Base-by-base conservation (phyloP, 1,284 basidiomycete species). In the Trichosporon asahii region DNA sequence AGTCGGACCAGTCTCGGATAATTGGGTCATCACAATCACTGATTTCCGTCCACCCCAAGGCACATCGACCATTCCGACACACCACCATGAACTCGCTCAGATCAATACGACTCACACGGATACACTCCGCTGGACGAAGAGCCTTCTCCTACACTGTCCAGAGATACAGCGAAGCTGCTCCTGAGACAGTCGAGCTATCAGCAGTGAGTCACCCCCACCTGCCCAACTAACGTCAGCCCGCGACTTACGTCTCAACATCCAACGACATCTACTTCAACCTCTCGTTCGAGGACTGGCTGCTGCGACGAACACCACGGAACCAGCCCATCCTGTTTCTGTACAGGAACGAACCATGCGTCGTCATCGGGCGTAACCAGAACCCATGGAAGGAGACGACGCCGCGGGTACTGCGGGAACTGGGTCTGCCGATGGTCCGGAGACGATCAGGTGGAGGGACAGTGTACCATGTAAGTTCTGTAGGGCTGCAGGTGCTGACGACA, bases 401-500 rank as follows among this genome's bases (percentile, higher is more conserved):
- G 63, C 76, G 80, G 2, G 85, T 87, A 8, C 85, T 92, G 33
- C 77, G 81, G 11, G 76, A 82, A 8, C 81, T 85, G n/a, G 85
- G 84, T 2, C 87, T 96, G 11, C 92, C 93, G 0, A 91, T 95
- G 76, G 88, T 99, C 44, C 87, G 96, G 60, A 86, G 97, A 71
- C 87, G 92, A 69, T 95, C 93, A 74, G 97, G 97, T 12, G 97
- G 97, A n/a, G 97, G 97, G 7, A 93, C 97, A 0, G 97, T 99
- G 3, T 99, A 94, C 80, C 95, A 98, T 84, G 95, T 95, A 82
- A 65, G 91, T 37, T 3, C 8, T 18, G 9, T 18, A 29, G 40
- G 4, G 18, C 5, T 5, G 40, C 15, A 33, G 31, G 5, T 4
- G 44, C 53, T 68, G 44, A 68, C 23, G 15, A 2, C 23, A 80